These are phyloP conservation scores for Heterobasidion irregulare DNA, from an alignment of 1,284 basidiomycete genomes.

Conservation along the genomic window DNA sequence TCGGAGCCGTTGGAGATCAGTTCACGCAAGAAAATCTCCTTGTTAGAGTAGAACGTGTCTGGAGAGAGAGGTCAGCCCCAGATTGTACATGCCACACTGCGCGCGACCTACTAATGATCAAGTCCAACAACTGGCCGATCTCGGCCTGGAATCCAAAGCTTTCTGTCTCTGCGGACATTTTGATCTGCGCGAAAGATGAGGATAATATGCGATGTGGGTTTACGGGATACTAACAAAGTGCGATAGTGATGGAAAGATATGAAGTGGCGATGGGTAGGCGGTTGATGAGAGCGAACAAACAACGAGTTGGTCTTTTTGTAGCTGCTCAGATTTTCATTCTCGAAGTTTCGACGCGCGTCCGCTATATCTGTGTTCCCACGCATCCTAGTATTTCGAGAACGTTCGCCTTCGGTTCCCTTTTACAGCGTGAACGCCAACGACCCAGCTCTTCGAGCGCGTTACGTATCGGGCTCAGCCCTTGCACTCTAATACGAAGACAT, in stretches of 20 bases:
- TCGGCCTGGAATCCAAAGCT: constrained; percentile 94
- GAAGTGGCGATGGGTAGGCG: constrained; percentile 1
- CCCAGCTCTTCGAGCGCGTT: too few relatives aligned
- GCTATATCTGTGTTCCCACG: constrained; percentile 13
- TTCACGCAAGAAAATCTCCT: constrained; percentile 97
- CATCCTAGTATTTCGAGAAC: constrained; percentile 14
- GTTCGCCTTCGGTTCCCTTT: constrained; percentile 14
- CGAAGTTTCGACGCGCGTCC: constrained; percentile 24
- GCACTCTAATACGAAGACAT: too few relatives aligned
- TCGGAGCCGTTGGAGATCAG: constrained; percentile 89
- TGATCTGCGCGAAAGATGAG: constrained; percentile 14
- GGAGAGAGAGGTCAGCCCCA: constrained; percentile 11
- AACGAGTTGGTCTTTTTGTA: constrained; percentile 7
- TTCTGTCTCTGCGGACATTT: constrained; percentile 59
- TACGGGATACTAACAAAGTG: not conserved
- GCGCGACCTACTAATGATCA: constrained; percentile 74
- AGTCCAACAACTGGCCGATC: constrained; percentile 89
- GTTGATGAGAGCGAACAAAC: constrained; percentile 2
- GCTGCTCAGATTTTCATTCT: constrained; percentile 14
- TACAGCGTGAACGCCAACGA: not conserved
- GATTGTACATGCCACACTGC: constrained; percentile 6
- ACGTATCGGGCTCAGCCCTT: too few relatives aligned
- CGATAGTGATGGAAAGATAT: not conserved
- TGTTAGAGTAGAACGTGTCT: constrained; percentile 99
- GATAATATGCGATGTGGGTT: constrained; percentile 3